Base-by-base conservation (phyloP, 352 stramenopile genomes). In the Pythium apleroticum region DNA sequence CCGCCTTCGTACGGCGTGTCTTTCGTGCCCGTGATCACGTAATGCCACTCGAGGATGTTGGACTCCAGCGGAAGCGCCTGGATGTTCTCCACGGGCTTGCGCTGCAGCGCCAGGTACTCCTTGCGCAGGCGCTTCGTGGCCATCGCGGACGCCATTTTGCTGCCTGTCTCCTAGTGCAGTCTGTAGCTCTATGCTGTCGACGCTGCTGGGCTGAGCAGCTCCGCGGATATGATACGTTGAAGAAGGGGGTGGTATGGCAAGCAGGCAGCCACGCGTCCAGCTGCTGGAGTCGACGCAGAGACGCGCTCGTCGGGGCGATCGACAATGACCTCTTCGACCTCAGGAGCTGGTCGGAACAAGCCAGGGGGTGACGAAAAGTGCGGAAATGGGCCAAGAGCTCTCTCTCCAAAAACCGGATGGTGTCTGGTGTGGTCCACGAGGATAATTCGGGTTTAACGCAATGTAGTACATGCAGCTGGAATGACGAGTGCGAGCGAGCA, bases 11-110 rank as follows among this genome's bases (percentile, higher is more conserved):
- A 98, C 20, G 81, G 80, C 57, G 81, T 78, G 43, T 68, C 81
- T 5, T 72, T 55, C 19, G 84, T 93, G 37, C 85, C 85, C 24
- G 71, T 79, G 69, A 98, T 93, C 14, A 98, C 93, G 72, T 98
- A 98, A 72, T 98, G 93, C 91, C 96, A 98, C 78, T 98, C 93
- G 15, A 98, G 80, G 57, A 99, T 98, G 71, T 98, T 98, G 33
- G 74, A 81, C 69, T 98, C 91, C 52, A 97, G 75, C 28, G 95
- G 93, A 37, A 89, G 74, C 17, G 94, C 91, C 50, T 85, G 78
- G 57, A 98, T 97, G 75, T 96, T 96, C 52, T 90, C 84, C 60
- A 91, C 83, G 28, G 95, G 93, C 67, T 96, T 97, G 63, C 91
- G 91, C 60, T 92, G 80, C 56, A 98, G 77, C 37, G 90, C 76